These are phyloP conservation scores for Orbilia javanica DNA, from an alignment of 2,329 filamentous ascomycete species.

Conservation along the genomic window DNA sequence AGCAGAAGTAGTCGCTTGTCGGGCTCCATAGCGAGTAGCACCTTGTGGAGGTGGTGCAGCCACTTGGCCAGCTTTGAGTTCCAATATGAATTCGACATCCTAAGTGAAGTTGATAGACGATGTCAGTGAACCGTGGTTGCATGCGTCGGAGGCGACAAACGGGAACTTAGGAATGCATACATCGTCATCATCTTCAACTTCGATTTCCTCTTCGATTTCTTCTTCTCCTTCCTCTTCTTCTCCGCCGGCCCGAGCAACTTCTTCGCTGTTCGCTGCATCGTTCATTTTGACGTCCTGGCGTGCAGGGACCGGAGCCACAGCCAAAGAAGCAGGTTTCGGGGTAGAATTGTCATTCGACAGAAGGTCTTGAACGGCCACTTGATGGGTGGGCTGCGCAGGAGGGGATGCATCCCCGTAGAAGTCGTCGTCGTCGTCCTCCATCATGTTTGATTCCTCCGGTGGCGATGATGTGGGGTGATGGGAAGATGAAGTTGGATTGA, in stretches of 20 bases:
- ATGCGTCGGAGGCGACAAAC: not conserved
- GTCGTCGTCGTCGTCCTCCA: conserved; percentile 62
- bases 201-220: conserved; percentile 60
- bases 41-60: conserved; percentile 62
- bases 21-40: conserved; percentile 61
- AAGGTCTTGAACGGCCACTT: conserved; percentile 38
- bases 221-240: conserved; percentile 61
- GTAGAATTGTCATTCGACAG: conserved; percentile 57
- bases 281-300: conserved; percentile 53
- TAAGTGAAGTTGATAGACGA: conserved; percentile 4
- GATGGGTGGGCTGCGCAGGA: conserved; percentile 40
- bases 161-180: conserved; percentile 32
- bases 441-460: conserved; percentile 24
- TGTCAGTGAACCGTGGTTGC: not conserved
- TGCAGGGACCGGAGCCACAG: conserved; percentile 20
- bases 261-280: conserved; percentile 57
- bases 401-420: conserved; percentile 61
- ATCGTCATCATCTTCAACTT: conserved; percentile 62
- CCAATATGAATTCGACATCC: conserved; percentile 62
- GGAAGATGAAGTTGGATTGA: conserved; percentile 1
- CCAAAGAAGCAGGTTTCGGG: conserved; percentile 47
- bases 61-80: conserved; percentile 61
- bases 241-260: conserved; percentile 58
- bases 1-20: conserved; percentile 58
- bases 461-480: conserved; percentile 12